Percentiles rank a stretch among this genome's conserved stretches.
Conservation (phyloP, 2,329 filamentous ascomycete genomes). For the Xylariaceae sp. region DNA sequence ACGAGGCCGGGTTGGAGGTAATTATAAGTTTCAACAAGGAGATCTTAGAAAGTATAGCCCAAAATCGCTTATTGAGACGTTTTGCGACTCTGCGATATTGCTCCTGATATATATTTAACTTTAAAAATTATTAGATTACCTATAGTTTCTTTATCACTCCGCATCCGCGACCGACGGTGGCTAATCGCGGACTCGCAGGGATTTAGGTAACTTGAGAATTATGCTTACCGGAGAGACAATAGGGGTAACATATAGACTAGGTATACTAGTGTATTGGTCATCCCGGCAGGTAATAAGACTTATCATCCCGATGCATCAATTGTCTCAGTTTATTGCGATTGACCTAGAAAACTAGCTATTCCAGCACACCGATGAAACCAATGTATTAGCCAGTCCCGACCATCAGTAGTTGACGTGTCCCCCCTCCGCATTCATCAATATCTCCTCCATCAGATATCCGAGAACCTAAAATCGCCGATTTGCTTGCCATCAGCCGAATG, state of each 20-base stretch:
- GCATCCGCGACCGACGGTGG: no score
- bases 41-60: slow-evolving; percentile 23
- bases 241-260: no score
- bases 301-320: background rate
- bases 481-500: background rate
- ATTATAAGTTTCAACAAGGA: slow-evolving; percentile 28
- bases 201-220: background rate
- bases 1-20: slow-evolving; percentile 28
- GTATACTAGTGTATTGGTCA: no score
- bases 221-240: no score
- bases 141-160: no score
- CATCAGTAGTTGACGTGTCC: background rate
- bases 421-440: background rate
- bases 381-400: background rate
- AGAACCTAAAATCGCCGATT: background rate
- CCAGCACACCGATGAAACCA: background rate
- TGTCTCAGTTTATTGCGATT: background rate
- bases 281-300: no score
- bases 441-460: background rate
- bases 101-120: no score
- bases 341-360: background rate
- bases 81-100: slow-evolving; percentile 27
- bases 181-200: background rate
- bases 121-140: no score
- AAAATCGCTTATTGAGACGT: slow-evolving; percentile 15